A percentile compares a stretch with the other conserved stretches of the same genome.
phyloP scores from a whole-genome alignment of 202 grass and related monocot species.

The Brachypodium distachyon region DNA sequence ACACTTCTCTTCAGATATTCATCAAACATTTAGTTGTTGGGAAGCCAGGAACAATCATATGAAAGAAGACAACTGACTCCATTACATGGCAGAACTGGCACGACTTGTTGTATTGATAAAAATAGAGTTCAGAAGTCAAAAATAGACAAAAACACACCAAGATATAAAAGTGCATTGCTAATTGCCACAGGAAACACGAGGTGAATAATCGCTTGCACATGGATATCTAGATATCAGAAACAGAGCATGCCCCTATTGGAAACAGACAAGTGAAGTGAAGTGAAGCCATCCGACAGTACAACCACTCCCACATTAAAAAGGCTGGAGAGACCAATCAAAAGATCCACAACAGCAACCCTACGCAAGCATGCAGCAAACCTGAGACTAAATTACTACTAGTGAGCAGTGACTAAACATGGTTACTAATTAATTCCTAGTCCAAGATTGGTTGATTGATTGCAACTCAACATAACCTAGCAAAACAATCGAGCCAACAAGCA shows the following conservation, averaged over 20 bases:
- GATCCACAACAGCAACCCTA: background rate
- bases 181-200: background rate
- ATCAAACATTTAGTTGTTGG: background rate
- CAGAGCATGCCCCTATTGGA: background rate
- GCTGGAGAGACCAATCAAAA: background rate
- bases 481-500: background rate
- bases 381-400: background rate
- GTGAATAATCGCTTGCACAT: background rate
- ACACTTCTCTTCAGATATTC: background rate
- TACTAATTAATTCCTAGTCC: background rate
- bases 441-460: background rate
- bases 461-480: background rate
- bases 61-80: background rate
- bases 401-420: background rate
- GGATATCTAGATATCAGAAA: background rate
- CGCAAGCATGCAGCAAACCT: background rate
- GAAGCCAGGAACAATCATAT: too few relatives aligned
- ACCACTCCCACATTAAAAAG: background rate
- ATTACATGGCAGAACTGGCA: background rate
- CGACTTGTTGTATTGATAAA: background rate
- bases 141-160: background rate
- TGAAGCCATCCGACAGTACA: background rate
- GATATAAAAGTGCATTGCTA: background rate
- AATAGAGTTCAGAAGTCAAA: background rate
- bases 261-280: background rate